Conservation (phyloP, 164 flowering plant species). For the Paratinospora sagittata region DNA sequence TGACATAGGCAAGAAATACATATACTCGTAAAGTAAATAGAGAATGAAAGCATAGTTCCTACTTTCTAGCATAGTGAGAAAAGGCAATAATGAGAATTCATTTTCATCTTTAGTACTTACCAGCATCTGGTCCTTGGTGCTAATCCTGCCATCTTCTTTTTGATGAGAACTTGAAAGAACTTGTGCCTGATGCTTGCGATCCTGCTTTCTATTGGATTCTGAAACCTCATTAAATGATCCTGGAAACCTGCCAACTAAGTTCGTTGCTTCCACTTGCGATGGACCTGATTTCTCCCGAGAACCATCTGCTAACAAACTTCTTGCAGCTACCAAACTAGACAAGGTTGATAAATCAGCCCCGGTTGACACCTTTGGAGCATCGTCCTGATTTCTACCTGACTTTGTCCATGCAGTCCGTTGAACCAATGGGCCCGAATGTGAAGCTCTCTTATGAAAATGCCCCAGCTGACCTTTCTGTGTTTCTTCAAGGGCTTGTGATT, state of each 20-base stretch:
- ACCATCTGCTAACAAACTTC: slow-evolving; percentile 59
- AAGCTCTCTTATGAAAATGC: slow-evolving; percentile 57
- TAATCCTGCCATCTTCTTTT: slow-evolving; percentile 48
- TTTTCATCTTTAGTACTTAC: slow-evolving; percentile 37
- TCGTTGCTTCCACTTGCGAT: slow-evolving; percentile 45
- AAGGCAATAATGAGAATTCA: too few relatives aligned
- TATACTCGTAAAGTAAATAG: too few relatives aligned
- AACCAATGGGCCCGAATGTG: slow-evolving; percentile 91
- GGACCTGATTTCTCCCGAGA: slow-evolving; percentile 41
- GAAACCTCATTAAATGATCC: slow-evolving; percentile 63
- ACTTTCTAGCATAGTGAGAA: too few relatives aligned
- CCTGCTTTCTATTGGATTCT: slow-evolving; percentile 44
- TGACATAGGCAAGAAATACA: too few relatives aligned
- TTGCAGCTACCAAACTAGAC: slow-evolving; percentile 61
- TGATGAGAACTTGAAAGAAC: slow-evolving; percentile 30
- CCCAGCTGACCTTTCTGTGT: slow-evolving; percentile 36
- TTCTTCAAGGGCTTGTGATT: slow-evolving; percentile 56
- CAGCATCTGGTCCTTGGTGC: slow-evolving; percentile 55
- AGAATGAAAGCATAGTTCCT: too few relatives aligned
- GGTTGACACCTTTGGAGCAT: slow-evolving; percentile 54
- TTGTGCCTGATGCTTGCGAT: slow-evolving; percentile 31
- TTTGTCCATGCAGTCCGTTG: slow-evolving; percentile 77
- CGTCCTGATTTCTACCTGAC: slow-evolving; percentile 51
- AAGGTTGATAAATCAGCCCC: slow-evolving; percentile 56
- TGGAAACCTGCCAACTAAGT: slow-evolving; percentile 50